Evolutionary conservation across 495 filamentous ascomycete genomes (phyloP), one percentile per base, ranked within the genome.

Genomic region (Cetradonia linearis): DNA sequence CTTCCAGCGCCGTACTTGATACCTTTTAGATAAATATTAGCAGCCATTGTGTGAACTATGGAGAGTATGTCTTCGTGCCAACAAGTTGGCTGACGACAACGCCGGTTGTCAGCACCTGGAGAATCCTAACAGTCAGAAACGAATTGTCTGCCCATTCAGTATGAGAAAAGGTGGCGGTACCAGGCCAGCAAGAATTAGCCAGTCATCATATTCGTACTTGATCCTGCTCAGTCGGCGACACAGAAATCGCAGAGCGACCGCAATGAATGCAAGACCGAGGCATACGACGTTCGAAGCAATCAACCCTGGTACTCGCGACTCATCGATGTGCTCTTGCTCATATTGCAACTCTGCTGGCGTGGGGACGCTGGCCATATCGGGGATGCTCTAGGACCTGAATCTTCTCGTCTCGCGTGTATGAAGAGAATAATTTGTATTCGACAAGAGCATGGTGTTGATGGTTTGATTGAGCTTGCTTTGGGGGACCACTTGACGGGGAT

Each of bases 181-280:
- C 13, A 61, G 38, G 7, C 20, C 48, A 18, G 27, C 33, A 36
- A 61, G 6, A 8, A 61, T 61, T 1, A 61, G 38, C 34, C 52
- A 61, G 31, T 55, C 59, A 56, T 61, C 59, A 13, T 28, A 47
- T 44, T 53, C 52, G 27, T 55, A 42, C n/a, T 16, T 20, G 5
- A 61, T 47, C 50, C 40, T 55, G 0, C 20, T 23, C 20, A 36
- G 33, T 6, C 49, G 47, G 20, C 59, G 48, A 33, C 46, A 42
- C 0, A 44, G 0, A 13, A 61, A 55, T 55, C 59, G 34, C 28
- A 61, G 14, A 33, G 36, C 6, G 23, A 55, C 33, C 8, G 52
- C 27, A 31, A 6, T 27, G 14, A 31, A 31, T 13, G 28, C 52
- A 27, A 55, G 20, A 13, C 20, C 6, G 6, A 55, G 36, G 33